Percentiles rank a stretch among this genome's conserved stretches.
phyloP scores from a whole-genome alignment of 2,329 filamentous ascomycete genomes.

The Apiospora phragmitis region DNA sequence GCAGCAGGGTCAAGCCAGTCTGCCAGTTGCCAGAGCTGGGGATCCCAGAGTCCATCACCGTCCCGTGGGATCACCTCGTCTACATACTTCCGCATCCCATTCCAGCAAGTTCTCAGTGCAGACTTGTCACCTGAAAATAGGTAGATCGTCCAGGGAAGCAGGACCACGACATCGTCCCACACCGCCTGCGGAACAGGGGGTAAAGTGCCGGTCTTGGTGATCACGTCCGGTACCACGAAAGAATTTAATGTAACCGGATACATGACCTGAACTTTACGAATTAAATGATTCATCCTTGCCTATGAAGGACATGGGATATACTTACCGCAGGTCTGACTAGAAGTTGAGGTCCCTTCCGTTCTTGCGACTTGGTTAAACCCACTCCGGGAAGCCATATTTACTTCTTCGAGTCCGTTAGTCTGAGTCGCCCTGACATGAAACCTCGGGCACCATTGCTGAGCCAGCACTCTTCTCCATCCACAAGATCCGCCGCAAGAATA shows the following conservation, averaged over 20 bases:
- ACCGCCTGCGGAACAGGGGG: constrained; percentile 19
- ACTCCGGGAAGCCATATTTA: no score
- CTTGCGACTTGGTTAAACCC: background rate
- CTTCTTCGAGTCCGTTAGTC: background rate
- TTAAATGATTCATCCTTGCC: background rate
- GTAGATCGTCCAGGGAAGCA: constrained; percentile 34
- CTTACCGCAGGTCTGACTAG: background rate
- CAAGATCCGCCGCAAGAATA: constrained; percentile 59
- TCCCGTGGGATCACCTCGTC: constrained; percentile 25
- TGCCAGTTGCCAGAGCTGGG: constrained; percentile 33
- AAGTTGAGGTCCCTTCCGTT: background rate
- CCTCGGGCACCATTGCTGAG: constrained; percentile 86
- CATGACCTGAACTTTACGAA: background rate
- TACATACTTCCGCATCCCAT: background rate
- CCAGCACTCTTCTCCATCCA: constrained; percentile 78
- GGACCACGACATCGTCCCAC: constrained; percentile 35
- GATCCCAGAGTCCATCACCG: constrained; percentile 35
- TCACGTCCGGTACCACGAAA: background rate
- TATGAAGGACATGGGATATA: background rate
- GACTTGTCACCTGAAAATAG: constrained; percentile 27
- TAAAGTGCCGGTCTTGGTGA: background rate
- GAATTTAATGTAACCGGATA: background rate
- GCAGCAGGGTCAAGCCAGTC: constrained; percentile 45
- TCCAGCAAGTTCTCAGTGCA: constrained; percentile 14
- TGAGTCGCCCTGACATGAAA: constrained; percentile 56